phyloP scores from a whole-genome alignment of 2,329 filamentous ascomycete genomes.

The Microcera coccophila region DNA sequence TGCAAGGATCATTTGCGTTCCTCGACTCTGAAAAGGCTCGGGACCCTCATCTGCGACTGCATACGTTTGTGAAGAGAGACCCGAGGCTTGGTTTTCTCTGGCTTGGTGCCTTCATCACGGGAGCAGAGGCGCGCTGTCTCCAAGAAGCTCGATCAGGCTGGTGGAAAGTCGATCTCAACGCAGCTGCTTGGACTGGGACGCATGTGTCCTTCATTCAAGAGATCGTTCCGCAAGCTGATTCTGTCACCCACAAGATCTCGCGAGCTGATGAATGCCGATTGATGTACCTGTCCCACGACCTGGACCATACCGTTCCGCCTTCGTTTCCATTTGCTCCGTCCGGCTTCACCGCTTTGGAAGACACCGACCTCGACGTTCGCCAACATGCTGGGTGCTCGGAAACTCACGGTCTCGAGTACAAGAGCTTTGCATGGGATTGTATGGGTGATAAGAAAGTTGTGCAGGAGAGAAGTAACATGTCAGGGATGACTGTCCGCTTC shows the following conservation, averaged over 20 bases:
- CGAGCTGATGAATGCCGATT: slow-evolving; percentile 20
- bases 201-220: slow-evolving; percentile 14
- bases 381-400: slow-evolving; percentile 8
- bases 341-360: slow-evolving; percentile 9
- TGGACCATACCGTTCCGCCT: slow-evolving; percentile 9
- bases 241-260: slow-evolving; percentile 3
- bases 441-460: slow-evolving; percentile 1
- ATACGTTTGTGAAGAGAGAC: slow-evolving; percentile 13
- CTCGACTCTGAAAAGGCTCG: slow-evolving; percentile 2
- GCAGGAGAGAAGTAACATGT: neutral
- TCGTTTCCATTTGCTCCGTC: slow-evolving; percentile 17
- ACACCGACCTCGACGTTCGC: slow-evolving; percentile 18
- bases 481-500: neutral
- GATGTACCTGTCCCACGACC: slow-evolving; percentile 12
- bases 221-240: neutral
- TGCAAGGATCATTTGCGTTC: slow-evolving; percentile 17
- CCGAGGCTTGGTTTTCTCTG: slow-evolving; percentile 17
- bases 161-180: slow-evolving; percentile 14
- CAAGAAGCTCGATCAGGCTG: slow-evolving; percentile 8
- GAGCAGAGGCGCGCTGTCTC: slow-evolving; percentile 4
- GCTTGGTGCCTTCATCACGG: slow-evolving; percentile 19
- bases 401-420: slow-evolving; percentile 7
- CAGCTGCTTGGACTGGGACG: slow-evolving; percentile 16
- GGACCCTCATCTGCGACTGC: slow-evolving; percentile 8
- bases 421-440: slow-evolving; percentile 8